Base-by-base conservation (phyloP, 139 green algal species). In the Nannochloris sp. region DNA sequence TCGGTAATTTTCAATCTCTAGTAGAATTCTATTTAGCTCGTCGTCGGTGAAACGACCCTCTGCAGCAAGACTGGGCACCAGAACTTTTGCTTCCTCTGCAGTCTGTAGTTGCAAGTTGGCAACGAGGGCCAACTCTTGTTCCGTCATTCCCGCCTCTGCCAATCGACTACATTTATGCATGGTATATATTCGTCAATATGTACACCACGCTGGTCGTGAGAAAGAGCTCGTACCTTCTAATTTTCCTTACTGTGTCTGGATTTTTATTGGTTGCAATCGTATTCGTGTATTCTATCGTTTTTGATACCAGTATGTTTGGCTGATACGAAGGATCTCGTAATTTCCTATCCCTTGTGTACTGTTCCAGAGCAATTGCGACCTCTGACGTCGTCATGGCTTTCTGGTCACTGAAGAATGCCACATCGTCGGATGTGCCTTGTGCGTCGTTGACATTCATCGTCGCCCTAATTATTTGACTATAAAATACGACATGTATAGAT, bases 371-470 rank as follows among this genome's bases (percentile, higher is more conserved):
- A 25, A 82, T 49, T 20, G 66, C 63, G 14, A 62, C 68, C 49
- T 82, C 75, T 2, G 71, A 66, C 14, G 78, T 49, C 11, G 37
- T 78, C 28, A 82, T 49, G 3, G 76, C 68, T 33, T 78, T 66
- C 14, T 25, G 11, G 23, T 66, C 26, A 28, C 46, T 53, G 14
- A 53, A 53, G n/a, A 53, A 53, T 23, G n/a, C 46, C 17, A 28
- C 46, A 28, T 53, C 33, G 33, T 40, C 33, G 33, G 33, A 40
- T 8, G 33, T 40, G 33, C 33, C 46, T 53, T 53, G 46, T 20
- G 17, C 46, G 3, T 53, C 46, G 16, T 53, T 23, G 17, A 23
- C n/a, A 23, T 20, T 23, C 46, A 53, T 53, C 9, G 46, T 40
- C 33, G 6, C 20, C 20, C 20, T 23, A 23, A 23, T 23, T 23